phyloP scores from a whole-genome alignment of 345 rosid species.

The Populus simonii region DNA sequence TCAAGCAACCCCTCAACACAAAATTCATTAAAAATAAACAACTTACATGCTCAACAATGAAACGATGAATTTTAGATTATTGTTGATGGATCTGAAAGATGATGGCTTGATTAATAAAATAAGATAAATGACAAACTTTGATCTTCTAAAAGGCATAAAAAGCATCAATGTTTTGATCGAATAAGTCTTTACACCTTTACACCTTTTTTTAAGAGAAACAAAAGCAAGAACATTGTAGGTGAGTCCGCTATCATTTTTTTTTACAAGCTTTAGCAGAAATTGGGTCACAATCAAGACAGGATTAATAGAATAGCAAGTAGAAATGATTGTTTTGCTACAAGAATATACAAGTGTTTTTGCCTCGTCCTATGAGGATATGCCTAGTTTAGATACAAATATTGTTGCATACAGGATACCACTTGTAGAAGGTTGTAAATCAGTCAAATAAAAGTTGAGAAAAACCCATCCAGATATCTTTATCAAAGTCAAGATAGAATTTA shows the following conservation, averaged over 20 bases:
- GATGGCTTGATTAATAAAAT: constrained; percentile 37
- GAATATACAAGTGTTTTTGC: too few relatives aligned
- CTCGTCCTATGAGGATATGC: too few relatives aligned
- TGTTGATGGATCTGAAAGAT: constrained; percentile 50
- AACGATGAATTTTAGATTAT: constrained; percentile 50
- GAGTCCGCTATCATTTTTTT: constrained; percentile 47
- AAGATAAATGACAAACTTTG: constrained; percentile 25
- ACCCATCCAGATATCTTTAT: too few relatives aligned
- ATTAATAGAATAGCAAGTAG: constrained; percentile 26
- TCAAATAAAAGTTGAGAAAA: too few relatives aligned
- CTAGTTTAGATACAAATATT: too few relatives aligned
- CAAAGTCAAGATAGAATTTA: too few relatives aligned
- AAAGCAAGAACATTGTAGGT: constrained; percentile 41
- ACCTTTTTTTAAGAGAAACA: constrained; percentile 37
- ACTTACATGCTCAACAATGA: constrained; percentile 49
- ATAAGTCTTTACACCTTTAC: constrained; percentile 38
- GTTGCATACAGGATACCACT: too few relatives aligned
- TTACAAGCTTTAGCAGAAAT: constrained; percentile 21
- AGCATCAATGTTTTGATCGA: constrained; percentile 20
- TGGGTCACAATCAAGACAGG: constrained; percentile 34
- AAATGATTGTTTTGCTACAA: too few relatives aligned
- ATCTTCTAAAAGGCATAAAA: constrained; percentile 33
- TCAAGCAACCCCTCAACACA: neutral
- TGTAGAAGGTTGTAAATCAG: too few relatives aligned
- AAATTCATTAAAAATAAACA: neutral